These are phyloP conservation scores for Dendryphion nanum DNA, from an alignment of 2,329 filamentous ascomycete species.

Conservation along the genomic window DNA sequence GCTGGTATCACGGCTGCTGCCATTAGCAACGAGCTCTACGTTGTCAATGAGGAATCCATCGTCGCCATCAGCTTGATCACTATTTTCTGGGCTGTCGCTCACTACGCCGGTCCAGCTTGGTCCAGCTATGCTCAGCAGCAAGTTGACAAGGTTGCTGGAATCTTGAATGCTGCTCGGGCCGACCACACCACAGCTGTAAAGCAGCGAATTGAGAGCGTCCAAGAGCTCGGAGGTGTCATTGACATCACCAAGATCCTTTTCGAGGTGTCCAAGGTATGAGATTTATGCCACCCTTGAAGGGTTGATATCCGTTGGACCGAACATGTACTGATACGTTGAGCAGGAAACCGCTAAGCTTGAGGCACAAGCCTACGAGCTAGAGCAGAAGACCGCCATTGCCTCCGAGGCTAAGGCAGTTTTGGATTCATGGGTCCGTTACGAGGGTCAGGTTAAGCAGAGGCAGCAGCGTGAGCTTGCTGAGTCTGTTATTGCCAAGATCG, in stretches of 20 bases:
- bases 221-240: constrained; percentile 91
- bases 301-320: constrained; percentile 20
- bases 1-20: constrained; percentile 90
- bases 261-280: constrained; percentile 86
- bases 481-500: constrained; percentile 92
- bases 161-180: constrained; percentile 88
- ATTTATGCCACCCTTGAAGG: too few species aligned
- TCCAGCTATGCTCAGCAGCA: constrained; percentile 87
- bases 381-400: constrained; percentile 91
- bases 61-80: constrained; percentile 89
- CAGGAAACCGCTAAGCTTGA: constrained; percentile 97
- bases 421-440: constrained; percentile 98
- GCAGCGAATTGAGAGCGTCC: constrained; percentile 87
- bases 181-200: constrained; percentile 97
- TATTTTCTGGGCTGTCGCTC: constrained; percentile 89
- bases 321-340: constrained; percentile 19
- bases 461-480: constrained; percentile 96
- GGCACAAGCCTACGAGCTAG: constrained; percentile 92
- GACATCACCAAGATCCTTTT: constrained; percentile 97
- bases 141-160: constrained; percentile 88
- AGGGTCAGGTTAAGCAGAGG: constrained; percentile 97
- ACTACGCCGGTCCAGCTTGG: constrained; percentile 91
- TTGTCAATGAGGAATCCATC: constrained; percentile 98
- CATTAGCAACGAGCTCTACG: constrained; percentile 99
- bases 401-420: constrained; percentile 92